phyloP scores from a whole-genome alignment of 2,329 filamentous ascomycete genomes.

The Penicillium olsonii region DNA sequence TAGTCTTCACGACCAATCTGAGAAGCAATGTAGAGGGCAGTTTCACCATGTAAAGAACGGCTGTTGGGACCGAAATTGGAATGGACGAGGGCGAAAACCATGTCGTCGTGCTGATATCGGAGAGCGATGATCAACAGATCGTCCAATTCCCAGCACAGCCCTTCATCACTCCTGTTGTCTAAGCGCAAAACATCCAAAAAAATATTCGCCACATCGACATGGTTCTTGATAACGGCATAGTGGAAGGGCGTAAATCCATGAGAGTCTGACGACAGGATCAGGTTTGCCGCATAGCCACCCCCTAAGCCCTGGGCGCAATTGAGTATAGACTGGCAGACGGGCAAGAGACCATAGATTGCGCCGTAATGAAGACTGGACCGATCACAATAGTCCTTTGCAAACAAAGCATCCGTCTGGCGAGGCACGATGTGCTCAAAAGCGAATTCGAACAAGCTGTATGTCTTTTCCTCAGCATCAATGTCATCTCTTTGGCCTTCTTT shows the following conservation, averaged over 20 bases:
- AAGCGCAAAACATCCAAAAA: slow-evolving; percentile 2
- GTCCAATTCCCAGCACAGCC: neutral
- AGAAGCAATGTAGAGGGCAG: neutral
- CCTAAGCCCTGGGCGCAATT: neutral
- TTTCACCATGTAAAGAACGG: neutral
- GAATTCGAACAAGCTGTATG: neutral
- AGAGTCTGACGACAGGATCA: slow-evolving; percentile 6
- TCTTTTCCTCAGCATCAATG: neutral
- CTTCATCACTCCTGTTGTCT: neutral
- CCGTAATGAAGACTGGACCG: slow-evolving; percentile 11
- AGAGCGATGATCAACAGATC: slow-evolving; percentile 8
- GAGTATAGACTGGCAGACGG: slow-evolving; percentile 2
- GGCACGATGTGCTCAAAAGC: slow-evolving; percentile 1
- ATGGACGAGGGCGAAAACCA: neutral
- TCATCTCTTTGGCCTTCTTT: neutral
- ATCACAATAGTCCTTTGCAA: slow-evolving; percentile 1
- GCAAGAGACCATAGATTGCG: slow-evolving; percentile 1
- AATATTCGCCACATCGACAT: neutral
- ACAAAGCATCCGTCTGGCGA: neutral
- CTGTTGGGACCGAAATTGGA: neutral
- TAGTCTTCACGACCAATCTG: slow-evolving; percentile 6
- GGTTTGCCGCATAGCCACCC: neutral
- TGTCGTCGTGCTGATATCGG: slow-evolving; percentile 4
- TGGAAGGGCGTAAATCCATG: slow-evolving; percentile 9
- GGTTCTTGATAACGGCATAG: slow-evolving; percentile 12